phyloP scores from a whole-genome alignment of 306 rosid genomes.

The Citrullus colocynthis region DNA sequence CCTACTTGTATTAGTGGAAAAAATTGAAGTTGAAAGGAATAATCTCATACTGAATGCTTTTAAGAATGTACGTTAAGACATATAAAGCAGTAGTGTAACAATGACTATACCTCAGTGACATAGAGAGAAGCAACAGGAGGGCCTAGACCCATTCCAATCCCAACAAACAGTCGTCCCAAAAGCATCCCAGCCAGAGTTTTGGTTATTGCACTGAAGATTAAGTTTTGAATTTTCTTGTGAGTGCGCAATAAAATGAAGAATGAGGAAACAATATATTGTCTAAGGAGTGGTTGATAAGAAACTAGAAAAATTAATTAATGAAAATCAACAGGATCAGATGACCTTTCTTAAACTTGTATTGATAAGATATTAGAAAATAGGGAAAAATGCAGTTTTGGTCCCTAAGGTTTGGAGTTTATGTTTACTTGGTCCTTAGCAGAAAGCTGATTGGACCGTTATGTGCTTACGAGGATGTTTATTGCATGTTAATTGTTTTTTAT shows the following conservation, averaged over 20 bases:
- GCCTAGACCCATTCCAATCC: slow-evolving; percentile 86
- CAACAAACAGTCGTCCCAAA: slow-evolving; percentile 85
- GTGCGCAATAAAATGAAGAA: neutral
- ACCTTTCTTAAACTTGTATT: neutral
- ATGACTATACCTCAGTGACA: slow-evolving; percentile 60
- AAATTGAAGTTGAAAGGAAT: slow-evolving; percentile 4
- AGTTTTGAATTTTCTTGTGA: neutral
- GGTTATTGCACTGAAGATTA: slow-evolving; percentile 68
- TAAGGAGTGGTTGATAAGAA: neutral
- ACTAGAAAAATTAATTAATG: neutral
- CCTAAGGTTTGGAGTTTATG: too few species aligned
- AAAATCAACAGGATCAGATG: neutral
- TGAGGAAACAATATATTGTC: neutral
- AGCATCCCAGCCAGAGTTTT: slow-evolving; percentile 90
- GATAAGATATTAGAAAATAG: neutral
- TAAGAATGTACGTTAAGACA: neutral
- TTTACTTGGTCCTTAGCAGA: too few species aligned
- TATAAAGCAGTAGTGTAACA: neutral
- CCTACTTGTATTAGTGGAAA: slow-evolving; percentile 26
- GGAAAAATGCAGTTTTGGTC: too few species aligned
- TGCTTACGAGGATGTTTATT: too few species aligned
- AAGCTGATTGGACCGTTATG: too few species aligned
- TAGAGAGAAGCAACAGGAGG: slow-evolving; percentile 85
- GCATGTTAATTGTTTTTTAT: too few species aligned
- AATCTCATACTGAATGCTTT: neutral